Conservation (phyloP, 2,329 filamentous ascomycete genomes). For the Neonectria punicea region DNA sequence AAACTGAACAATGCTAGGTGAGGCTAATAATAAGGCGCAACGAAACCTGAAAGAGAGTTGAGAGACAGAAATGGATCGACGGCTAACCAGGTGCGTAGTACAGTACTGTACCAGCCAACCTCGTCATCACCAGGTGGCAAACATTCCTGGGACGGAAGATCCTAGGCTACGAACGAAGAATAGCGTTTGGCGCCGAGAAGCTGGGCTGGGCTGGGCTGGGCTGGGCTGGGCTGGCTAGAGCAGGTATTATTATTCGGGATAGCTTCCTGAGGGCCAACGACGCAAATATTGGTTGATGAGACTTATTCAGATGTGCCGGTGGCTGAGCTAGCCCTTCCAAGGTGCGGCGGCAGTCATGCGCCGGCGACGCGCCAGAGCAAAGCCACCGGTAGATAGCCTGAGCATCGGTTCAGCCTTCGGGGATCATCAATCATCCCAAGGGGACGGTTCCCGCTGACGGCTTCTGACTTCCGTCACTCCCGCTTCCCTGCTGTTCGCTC, state of each 20-base stretch:
- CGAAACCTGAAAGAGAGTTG: background rate
- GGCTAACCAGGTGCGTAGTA: background rate
- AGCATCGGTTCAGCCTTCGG: background rate
- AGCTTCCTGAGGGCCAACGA: background rate
- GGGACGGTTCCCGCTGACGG: background rate
- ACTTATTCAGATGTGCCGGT: background rate
- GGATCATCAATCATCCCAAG: background rate
- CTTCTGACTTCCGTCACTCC: background rate
- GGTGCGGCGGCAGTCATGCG: constrained; percentile 1
- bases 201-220: background rate
- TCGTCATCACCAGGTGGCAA: background rate
- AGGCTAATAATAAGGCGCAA: background rate
- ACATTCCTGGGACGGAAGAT: background rate
- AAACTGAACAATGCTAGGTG: background rate
- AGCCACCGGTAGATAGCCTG: background rate
- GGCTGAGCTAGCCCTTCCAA: background rate
- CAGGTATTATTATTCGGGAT: background rate
- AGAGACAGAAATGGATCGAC: background rate
- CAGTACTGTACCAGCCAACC: background rate
- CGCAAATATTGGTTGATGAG: background rate
- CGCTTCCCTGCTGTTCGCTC: background rate
- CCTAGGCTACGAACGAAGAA: background rate
- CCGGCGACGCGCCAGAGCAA: background rate
- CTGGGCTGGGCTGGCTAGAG: background rate
- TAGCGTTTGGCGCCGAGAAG: background rate